Evolutionary conservation across 2,329 filamentous ascomycete genomes (phyloP).

Genomic region (Fusarium sp.): DNA sequence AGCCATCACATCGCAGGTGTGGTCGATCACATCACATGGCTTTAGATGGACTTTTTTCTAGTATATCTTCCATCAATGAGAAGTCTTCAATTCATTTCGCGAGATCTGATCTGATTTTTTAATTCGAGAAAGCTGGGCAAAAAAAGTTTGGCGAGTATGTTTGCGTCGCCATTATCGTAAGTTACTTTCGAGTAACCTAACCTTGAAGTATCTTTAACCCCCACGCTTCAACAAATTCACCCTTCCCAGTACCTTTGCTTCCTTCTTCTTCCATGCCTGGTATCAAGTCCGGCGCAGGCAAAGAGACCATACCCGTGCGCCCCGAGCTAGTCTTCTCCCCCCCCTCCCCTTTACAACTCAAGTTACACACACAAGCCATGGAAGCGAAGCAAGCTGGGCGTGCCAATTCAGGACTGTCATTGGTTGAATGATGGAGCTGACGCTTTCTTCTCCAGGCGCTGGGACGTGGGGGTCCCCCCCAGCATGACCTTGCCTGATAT

Average conservation of each 20-base stretch:
- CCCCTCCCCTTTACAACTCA: slow-evolving; percentile 14
- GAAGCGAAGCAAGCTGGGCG: slow-evolving; percentile 12
- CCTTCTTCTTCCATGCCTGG: not conserved
- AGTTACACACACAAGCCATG: slow-evolving; percentile 30
- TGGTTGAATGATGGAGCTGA: slow-evolving; percentile 21
- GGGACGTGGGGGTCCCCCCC: slow-evolving; percentile 32
- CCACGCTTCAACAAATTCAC: slow-evolving; percentile 19
- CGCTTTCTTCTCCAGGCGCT: slow-evolving; percentile 2
- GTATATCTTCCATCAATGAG: slow-evolving; percentile 16
- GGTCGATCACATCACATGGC: slow-evolving; percentile 22
- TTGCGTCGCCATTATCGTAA: slow-evolving; percentile 17
- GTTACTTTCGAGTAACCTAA: not conserved
- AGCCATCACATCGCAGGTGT: slow-evolving; percentile 11
- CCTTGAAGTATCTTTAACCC: not conserved
- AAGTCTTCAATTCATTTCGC: not conserved
- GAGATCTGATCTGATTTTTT: not conserved
- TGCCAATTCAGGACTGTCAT: slow-evolving; percentile 35
- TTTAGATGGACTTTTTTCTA: not conserved
- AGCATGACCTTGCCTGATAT: slow-evolving; percentile 5
- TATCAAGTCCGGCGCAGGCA: not conserved
- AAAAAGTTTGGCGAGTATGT: slow-evolving; percentile 1
- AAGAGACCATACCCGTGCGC: not conserved
- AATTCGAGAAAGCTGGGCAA: not conserved
- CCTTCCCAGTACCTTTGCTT: not conserved
- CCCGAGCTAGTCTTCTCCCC: not conserved